A percentile compares a stretch with the other conserved stretches of the same genome.
Conservation (phyloP, 1,284 basidiomycete genomes). For the Pulchroboletus neoregius region DNA sequence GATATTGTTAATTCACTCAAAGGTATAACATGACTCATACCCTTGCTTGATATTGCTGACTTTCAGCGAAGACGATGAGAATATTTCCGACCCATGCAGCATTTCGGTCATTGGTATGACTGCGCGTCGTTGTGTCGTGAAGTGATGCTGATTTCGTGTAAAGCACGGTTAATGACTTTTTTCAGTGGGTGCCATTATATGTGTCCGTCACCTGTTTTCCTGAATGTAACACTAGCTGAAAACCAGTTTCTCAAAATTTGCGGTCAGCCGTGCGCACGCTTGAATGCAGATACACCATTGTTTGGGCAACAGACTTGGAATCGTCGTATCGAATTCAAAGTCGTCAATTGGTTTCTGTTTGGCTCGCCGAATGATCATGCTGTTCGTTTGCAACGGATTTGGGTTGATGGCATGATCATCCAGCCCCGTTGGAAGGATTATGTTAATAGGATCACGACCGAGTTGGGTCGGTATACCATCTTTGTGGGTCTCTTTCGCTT, state of each 20-base stretch:
- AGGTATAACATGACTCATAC: background rate
- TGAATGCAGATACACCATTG: conserved; percentile 15
- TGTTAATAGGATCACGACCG: conserved; percentile 40
- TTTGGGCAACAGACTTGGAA: conserved; percentile 13
- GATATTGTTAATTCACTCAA: conserved; percentile 21
- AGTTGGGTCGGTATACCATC: conserved; percentile 51
- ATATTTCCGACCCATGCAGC: conserved; percentile 7
- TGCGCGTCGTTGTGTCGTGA: background rate
- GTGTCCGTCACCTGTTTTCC: background rate
- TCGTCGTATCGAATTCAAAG: background rate
- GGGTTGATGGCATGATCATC: conserved; percentile 24
- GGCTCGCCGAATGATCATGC: conserved; percentile 13
- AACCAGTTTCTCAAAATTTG: conserved; percentile 19
- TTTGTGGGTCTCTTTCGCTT: conserved; percentile 36
- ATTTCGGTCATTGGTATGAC: conserved; percentile 22
- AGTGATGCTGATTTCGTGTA: background rate
- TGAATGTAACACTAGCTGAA: conserved; percentile 13
- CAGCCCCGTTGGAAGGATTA: conserved; percentile 32
- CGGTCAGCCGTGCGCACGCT: conserved; percentile 12
- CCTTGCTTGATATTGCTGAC: background rate
- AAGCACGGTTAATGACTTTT: conserved; percentile 17
- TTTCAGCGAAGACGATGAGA: conserved; percentile 4
- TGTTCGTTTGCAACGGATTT: conserved; percentile 18
- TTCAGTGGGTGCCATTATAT: conserved; percentile 11
- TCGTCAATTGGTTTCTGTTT: conserved; percentile 15